A percentile compares a stretch with the other conserved stretches of the same genome.
Conservation (phyloP, 2,329 filamentous ascomycete species). For the Cordyceps tenuipes region DNA sequence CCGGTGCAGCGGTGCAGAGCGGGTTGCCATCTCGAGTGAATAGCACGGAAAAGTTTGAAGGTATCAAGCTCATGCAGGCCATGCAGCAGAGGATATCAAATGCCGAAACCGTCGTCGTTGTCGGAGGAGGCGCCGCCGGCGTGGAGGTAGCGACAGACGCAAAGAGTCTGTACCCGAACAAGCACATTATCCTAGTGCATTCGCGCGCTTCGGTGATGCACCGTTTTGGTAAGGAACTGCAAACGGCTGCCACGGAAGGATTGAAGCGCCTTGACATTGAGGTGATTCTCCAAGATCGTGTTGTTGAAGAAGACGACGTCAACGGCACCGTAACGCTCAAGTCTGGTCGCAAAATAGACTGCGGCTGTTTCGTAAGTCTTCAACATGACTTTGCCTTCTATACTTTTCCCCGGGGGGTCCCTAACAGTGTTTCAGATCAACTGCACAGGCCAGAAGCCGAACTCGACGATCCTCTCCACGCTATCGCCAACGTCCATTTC, state of each 20-base stretch:
- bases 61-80: conserved; percentile 32
- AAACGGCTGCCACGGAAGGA: conserved; percentile 30
- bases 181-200: conserved; percentile 49
- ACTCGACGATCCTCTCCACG: conserved; percentile 37
- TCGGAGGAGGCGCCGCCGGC: conserved; percentile 54
- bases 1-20: conserved; percentile 38
- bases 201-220: conserved; percentile 46
- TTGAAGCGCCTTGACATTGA: conserved; percentile 39
- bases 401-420: not conserved
- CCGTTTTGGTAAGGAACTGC: conserved; percentile 37
- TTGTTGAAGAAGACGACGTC: conserved; percentile 28
- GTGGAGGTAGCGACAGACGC: conserved; percentile 54
- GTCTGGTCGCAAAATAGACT: conserved; percentile 36
- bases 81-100: conserved; percentile 38
- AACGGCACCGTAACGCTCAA: conserved; percentile 34
- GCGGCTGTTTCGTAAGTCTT: conserved; percentile 40
- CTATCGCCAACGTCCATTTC: conserved; percentile 38
- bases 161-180: conserved; percentile 46
- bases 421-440: conserved; percentile 27
- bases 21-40: conserved; percentile 41
- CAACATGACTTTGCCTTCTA: not conserved
- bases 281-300: conserved; percentile 43
- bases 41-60: conserved; percentile 32
- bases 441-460: conserved; percentile 51
- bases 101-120: conserved; percentile 37